Evolutionary conservation across 2,329 filamentous ascomycete species (phyloP).

Genomic region (Sarocladium kiliense): DNA sequence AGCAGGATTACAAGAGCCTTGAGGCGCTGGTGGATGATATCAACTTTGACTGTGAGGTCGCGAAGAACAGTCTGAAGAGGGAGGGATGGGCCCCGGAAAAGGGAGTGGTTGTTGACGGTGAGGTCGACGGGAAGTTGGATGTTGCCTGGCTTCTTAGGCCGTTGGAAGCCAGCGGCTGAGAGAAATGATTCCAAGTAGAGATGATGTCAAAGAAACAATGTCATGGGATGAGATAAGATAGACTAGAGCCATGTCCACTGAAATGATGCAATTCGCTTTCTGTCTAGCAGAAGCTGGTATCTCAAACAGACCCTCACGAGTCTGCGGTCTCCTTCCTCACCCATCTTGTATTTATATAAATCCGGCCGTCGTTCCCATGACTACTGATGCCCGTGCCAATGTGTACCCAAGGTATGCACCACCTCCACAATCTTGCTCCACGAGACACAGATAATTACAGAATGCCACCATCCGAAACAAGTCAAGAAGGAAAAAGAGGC

Average conservation of each 20-base stretch:
- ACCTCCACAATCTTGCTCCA: background rate
- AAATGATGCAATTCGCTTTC: background rate
- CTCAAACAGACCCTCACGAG: background rate
- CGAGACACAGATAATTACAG: background rate
- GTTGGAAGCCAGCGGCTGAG: slow-evolving; percentile 8
- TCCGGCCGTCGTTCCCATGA: background rate
- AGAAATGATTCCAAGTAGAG: too few species aligned
- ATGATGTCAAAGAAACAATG: too few species aligned
- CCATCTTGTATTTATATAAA: background rate
- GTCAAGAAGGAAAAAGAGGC: slow-evolving; percentile 17
- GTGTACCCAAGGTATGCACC: slow-evolving; percentile 1
- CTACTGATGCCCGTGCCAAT: background rate
- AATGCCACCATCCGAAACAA: slow-evolving; percentile 9
- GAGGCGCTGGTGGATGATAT: slow-evolving; percentile 88
- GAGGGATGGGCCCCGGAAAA: slow-evolving; percentile 49
- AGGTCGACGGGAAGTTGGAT: slow-evolving; percentile 26
- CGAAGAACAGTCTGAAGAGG: slow-evolving; percentile 65
- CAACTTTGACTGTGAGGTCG: slow-evolving; percentile 79
- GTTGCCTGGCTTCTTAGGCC: slow-evolving; percentile 33
- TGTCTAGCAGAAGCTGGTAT: slow-evolving; percentile 8
- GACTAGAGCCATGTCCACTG: too few species aligned
- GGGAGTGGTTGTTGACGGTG: slow-evolving; percentile 21
- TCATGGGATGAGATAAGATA: too few species aligned
- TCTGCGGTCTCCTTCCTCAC: slow-evolving; percentile 12
- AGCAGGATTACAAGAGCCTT: slow-evolving; percentile 79